phyloP scores from a whole-genome alignment of 192 early-diverging fungal genomes.

The Spizellomyces sp. region DNA sequence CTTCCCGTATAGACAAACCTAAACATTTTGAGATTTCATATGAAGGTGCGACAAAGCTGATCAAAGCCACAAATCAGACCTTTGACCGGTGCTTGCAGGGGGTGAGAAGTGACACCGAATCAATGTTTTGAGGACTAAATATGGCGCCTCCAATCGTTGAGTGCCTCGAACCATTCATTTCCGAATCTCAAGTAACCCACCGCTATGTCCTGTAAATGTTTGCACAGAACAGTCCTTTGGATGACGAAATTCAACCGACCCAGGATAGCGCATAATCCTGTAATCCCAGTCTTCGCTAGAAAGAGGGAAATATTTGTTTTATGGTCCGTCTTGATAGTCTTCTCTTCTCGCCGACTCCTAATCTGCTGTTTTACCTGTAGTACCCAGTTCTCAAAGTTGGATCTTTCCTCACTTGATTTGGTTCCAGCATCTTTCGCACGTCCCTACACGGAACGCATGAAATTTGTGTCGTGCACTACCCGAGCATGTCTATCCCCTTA shows the following conservation, averaged over 20 bases:
- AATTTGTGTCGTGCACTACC: background rate
- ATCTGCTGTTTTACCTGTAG: background rate
- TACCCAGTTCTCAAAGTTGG: constrained; percentile 11
- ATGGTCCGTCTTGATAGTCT: background rate
- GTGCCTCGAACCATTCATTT: too few species aligned
- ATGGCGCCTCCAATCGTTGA: background rate
- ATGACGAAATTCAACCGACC: constrained; percentile 34
- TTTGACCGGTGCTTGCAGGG: constrained; percentile 52
- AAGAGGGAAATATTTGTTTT: background rate
- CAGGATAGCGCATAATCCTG: constrained; percentile 51
- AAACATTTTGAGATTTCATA: background rate
- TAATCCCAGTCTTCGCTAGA: constrained; percentile 7
- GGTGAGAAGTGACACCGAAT: constrained; percentile 77
- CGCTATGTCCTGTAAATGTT: constrained; percentile 63
- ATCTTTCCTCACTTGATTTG: constrained; percentile 13
- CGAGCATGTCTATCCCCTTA: background rate
- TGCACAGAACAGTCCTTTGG: constrained; percentile 58
- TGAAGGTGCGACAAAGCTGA: too few species aligned
- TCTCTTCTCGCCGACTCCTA: background rate
- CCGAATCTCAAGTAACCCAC: background rate
- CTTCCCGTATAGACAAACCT: constrained; percentile 66
- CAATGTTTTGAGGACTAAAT: constrained; percentile 56
- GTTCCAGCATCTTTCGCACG: constrained; percentile 47
- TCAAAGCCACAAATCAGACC: background rate
- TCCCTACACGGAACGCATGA: constrained; percentile 40